These are phyloP conservation scores for Discostella stelligeroides DNA, from an alignment of 108 stramenopile genomes.

Conservation along the genomic window DNA sequence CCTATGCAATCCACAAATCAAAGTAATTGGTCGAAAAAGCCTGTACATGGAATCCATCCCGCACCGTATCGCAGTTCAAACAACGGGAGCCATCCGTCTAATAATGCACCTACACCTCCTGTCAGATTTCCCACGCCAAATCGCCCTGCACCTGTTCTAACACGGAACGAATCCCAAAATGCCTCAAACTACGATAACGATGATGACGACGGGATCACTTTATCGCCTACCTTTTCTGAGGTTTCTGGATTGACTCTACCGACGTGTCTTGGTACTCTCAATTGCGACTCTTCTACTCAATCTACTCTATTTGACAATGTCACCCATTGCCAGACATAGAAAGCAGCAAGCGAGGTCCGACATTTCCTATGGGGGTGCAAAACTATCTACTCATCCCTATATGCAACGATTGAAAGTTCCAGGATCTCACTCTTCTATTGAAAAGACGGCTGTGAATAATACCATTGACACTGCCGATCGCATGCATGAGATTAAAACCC, in stretches of 20 bases:
- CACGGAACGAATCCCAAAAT: constrained; percentile 9
- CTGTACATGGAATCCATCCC: not conserved
- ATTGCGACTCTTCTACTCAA: constrained; percentile 2
- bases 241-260: constrained; percentile 41
- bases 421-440: not conserved
- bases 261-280: constrained; percentile 21
- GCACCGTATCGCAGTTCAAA: not conserved
- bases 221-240: constrained; percentile 47
- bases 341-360: constrained; percentile 8
- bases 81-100: not conserved
- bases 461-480: not conserved
- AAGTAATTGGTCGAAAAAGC: constrained; percentile 12
- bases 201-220: constrained; percentile 47
- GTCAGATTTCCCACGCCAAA: constrained; percentile 1
- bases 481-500: constrained; percentile 4
- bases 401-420: constrained; percentile 18
- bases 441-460: not conserved
- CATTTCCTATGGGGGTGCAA: not conserved
- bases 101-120: constrained; percentile 1
- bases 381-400: constrained; percentile 31
- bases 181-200: constrained; percentile 16
- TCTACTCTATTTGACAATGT: constrained; percentile 30
- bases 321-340: constrained; percentile 42
- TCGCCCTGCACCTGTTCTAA: constrained; percentile 12
- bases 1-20: constrained; percentile 5